Percentiles rank a stretch among this genome's conserved stretches.
These are phyloP conservation scores for Phytophthora citrophthora DNA, from an alignment of 352 stramenopile species.

Conservation along the genomic window DNA sequence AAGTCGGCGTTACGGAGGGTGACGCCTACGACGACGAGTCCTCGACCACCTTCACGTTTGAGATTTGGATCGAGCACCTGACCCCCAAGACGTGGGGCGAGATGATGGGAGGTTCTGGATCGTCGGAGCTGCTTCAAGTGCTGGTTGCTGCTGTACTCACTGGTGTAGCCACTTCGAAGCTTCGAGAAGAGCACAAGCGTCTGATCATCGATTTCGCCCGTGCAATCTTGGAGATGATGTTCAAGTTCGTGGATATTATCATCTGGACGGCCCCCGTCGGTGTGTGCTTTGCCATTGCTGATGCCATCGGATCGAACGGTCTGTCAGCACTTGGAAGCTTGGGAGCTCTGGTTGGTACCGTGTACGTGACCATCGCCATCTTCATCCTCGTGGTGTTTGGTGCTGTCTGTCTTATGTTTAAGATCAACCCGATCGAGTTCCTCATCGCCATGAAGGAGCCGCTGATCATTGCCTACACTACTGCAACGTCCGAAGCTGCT, in stretches of 20 bases:
- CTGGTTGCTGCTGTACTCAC: slow-evolving; percentile 55
- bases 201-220: slow-evolving; percentile 51
- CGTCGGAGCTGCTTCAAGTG: slow-evolving; percentile 53
- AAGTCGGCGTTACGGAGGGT: slow-evolving; percentile 41
- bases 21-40: slow-evolving; percentile 24
- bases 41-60: slow-evolving; percentile 44
- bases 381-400: slow-evolving; percentile 62
- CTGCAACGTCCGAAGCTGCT: slow-evolving; percentile 56
- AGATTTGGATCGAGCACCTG: slow-evolving; percentile 64
- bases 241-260: slow-evolving; percentile 72
- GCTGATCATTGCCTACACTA: slow-evolving; percentile 67
- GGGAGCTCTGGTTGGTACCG: slow-evolving; percentile 45
- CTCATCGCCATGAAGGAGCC: slow-evolving; percentile 55
- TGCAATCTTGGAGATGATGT: slow-evolving; percentile 69
- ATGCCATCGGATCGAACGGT: slow-evolving; percentile 59
- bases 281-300: slow-evolving; percentile 64
- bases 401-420: slow-evolving; percentile 47
- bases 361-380: slow-evolving; percentile 55
- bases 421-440: slow-evolving; percentile 55
- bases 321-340: slow-evolving; percentile 45
- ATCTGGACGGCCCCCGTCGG: slow-evolving; percentile 67
- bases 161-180: slow-evolving; percentile 42
- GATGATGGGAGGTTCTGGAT: no score
- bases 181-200: slow-evolving; percentile 42
- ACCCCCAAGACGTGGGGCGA: slow-evolving; percentile 58